Evolutionary conservation across 2,329 filamentous ascomycete genomes (phyloP), one percentile per base, ranked within the genome.

Genomic region (Aspergillus sp.): DNA sequence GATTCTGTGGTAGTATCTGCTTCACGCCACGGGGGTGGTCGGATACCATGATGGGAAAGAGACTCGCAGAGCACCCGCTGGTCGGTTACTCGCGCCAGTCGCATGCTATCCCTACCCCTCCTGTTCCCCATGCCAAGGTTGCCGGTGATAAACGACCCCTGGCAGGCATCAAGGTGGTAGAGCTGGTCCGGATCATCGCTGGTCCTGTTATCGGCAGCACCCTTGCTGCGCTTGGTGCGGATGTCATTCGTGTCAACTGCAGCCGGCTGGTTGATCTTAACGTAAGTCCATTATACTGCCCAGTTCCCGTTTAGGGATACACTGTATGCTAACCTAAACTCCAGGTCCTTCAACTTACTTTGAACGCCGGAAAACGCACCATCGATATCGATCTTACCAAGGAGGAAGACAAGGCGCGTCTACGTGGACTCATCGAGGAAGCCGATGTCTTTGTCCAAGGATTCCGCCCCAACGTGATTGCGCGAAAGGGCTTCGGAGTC

Each of bases 361-460:
- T 59, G 4, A 62, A 64, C n/a, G 57, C 57, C 12, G 62, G 62
- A 24, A 60, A 60, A 45, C 52, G 59, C 1, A 60, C 59, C 2
- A 58, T 61, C n/a, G 62, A 64, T n/a, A 49, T 85, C 2, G 79
- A 85, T 63, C 77, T 84, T 47, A 74, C 76, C 32, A 69, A 76
- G 4, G 62, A 73, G 1, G 66, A 70, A 1, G 79, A 80, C 55
- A 74, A 71, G 52, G 66, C 66, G 3, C 71, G 75, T 3, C 67
- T 83, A 0, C 67, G 72, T 2, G 67, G 72, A 2, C 74, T 84
- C 2, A 65, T 84, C n/a, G 65, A 68, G 6, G 79, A 81, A 1
- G 82, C 80, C 2, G 83, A 85, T 65, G 77, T 84, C 42, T 78
- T 84, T 58, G 69, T 85, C 22, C 79, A 84, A 61, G 82, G 83